Percentiles rank a stretch among this genome's conserved stretches.
Evolutionary conservation across 805 yeast genomes (phyloP).

Genomic region (Candida multigemmis): DNA sequence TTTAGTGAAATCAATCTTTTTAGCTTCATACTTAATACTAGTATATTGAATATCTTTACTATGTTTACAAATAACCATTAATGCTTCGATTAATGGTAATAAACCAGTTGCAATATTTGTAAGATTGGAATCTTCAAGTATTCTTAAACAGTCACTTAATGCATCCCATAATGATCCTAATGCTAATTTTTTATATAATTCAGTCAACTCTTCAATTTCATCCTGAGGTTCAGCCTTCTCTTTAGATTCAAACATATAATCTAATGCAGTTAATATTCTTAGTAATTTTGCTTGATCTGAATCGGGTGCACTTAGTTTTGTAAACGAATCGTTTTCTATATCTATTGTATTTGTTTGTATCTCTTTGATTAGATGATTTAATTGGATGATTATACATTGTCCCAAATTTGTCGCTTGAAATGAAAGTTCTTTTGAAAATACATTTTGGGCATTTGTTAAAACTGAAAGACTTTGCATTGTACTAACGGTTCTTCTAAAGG

Average conservation of each 20-base stretch:
- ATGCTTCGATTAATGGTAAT: conserved; percentile 79
- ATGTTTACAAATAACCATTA: conserved; percentile 95
- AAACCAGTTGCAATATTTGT: conserved; percentile 61
- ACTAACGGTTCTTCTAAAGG: conserved; percentile 76
- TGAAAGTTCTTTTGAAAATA: conserved; percentile 62
- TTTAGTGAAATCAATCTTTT: conserved; percentile 54
- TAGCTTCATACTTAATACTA: conserved; percentile 50
- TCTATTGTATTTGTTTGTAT: conserved; percentile 31
- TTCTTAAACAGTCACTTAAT: conserved; percentile 59
- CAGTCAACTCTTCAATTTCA: conserved; percentile 38
- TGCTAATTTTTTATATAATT: conserved; percentile 57
- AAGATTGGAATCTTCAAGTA: conserved; percentile 48
- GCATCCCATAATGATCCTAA: conserved; percentile 82
- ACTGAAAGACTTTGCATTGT: conserved; percentile 70
- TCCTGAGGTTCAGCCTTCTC: conserved; percentile 7
- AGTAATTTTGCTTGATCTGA: conserved; percentile 87
- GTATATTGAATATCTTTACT: conserved; percentile 50
- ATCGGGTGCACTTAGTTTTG: conserved; percentile 66
- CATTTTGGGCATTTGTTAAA: conserved; percentile 49
- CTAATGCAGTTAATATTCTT: conserved; percentile 79
- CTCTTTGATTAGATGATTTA: conserved; percentile 39
- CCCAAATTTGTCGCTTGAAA: conserved; percentile 56
- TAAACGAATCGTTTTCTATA: conserved; percentile 44
- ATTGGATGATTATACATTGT: conserved; percentile 42
- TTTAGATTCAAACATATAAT: conserved; percentile 57